Conservation (phyloP, 768 basidiomycete genomes). For the Tephrocybe sp. region DNA sequence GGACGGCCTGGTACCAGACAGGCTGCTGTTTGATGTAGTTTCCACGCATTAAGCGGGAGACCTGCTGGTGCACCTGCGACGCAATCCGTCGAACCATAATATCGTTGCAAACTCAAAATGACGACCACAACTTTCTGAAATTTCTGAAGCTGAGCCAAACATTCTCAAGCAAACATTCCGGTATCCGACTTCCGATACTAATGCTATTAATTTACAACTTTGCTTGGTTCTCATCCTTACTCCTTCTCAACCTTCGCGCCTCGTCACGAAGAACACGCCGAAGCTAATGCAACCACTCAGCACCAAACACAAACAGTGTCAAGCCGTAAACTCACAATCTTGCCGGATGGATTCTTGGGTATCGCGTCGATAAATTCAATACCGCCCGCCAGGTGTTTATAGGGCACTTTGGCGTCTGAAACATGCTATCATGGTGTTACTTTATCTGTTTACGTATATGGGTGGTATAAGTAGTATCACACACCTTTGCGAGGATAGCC, state of each 20-base stretch:
- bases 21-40: slow-evolving; percentile 64
- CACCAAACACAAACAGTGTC: background rate
- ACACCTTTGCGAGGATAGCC: slow-evolving; percentile 53
- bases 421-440: slow-evolving; percentile 42
- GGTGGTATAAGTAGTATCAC: slow-evolving; percentile 1
- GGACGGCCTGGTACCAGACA: slow-evolving; percentile 81
- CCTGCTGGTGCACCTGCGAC: slow-evolving; percentile 85
- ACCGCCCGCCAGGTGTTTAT: slow-evolving; percentile 62
- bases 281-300: slow-evolving; percentile 25
- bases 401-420: slow-evolving; percentile 52
- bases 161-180: slow-evolving; percentile 3
- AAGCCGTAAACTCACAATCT: slow-evolving; percentile 40
- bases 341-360: slow-evolving; percentile 74
- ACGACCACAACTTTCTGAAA: background rate
- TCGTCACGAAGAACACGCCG: slow-evolving; percentile 51
- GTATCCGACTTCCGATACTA: background rate
- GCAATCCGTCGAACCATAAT: slow-evolving; percentile 78
- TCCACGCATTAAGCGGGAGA: slow-evolving; percentile 73
- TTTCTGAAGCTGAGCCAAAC: slow-evolving; percentile 1
- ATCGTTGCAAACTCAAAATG: slow-evolving; percentile 22
- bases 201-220: slow-evolving; percentile 10
- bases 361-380: slow-evolving; percentile 60
- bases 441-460: background rate
- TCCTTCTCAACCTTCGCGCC: slow-evolving; percentile 29
- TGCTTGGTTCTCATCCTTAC: background rate